Base-by-base conservation (phyloP, 305 asterid species). In the Solanum hybrid region DNA sequence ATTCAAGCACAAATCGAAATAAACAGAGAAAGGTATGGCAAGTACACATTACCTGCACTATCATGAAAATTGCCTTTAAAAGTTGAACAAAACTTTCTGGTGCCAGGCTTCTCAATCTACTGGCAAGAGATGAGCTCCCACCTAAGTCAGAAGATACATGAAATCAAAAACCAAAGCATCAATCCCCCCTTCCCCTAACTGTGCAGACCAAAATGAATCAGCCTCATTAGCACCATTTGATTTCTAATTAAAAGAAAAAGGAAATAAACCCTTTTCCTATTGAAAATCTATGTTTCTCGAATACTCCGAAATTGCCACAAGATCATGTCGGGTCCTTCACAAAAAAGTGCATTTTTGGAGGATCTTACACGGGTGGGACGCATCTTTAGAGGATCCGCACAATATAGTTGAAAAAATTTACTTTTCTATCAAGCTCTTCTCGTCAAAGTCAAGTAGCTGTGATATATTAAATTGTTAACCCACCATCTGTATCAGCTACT, bases 11-110 rank as follows among this genome's bases (percentile, higher is more conserved):
- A 80, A 80, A 24, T 14, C 14, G 8, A 38, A 40, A 12, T 84
- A 82, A 40, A 82, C 86, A 80, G 22, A 85, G 82, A 88, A 82
- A 86, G 88, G 89, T 91, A 42, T 64, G 86, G 76, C 92, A 91
- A 90, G 93, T 90, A 91, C 92, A 93, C 98, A 92, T 96, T 97
- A 98, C 99, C 99, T 94, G 98, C 91, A 98, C 99, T 87, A 95
- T 95, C 92, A 92, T 93, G 93, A 98, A 98, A 90, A 98, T 93
- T 90, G 94, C 98, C 92, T 94, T 95, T 93, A 98, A 89, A 91
- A 98, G 99, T 91, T 94, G 96, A 92, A 96, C 94, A 93, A 98
- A 98, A 91, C 97, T 90, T 90, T 96, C 98, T 66, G 99, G 95
- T 90, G 98, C 93, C 89, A 98, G 93, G 90, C 95, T 96, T 93